Conservation (phyloP, 495 filamentous ascomycete species). For the Podospora didyma region DNA sequence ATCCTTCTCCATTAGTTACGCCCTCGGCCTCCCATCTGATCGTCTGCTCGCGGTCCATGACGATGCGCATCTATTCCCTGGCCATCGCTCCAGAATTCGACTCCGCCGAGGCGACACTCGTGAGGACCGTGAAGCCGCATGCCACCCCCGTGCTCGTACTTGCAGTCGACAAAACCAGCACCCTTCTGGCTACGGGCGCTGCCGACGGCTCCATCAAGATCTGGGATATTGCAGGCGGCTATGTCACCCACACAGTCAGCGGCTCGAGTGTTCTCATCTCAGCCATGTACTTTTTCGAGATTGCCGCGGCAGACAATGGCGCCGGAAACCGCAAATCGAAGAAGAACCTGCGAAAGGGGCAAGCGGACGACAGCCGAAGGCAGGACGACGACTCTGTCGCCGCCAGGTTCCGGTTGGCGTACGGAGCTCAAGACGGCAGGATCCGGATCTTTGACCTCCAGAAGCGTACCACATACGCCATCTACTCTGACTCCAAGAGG, state of each 20-base stretch:
- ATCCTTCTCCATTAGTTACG: slow-evolving; percentile 61
- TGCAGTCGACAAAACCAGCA: slow-evolving; percentile 79
- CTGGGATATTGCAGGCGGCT: slow-evolving; percentile 91
- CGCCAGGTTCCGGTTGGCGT: slow-evolving; percentile 74
- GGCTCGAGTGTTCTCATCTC: slow-evolving; percentile 89
- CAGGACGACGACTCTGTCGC: slow-evolving; percentile 28
- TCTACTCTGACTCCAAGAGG: slow-evolving; percentile 45
- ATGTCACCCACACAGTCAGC: slow-evolving; percentile 89
- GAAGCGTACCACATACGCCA: slow-evolving; percentile 70
- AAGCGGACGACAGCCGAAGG: slow-evolving; percentile 43
- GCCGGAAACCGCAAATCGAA: slow-evolving; percentile 24
- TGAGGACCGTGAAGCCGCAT: slow-evolving; percentile 86
- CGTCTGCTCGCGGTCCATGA: slow-evolving; percentile 86
- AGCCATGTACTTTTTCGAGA: slow-evolving; percentile 85
- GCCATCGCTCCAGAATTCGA: slow-evolving; percentile 50
- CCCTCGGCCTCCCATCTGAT: slow-evolving; percentile 83
- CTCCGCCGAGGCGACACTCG: slow-evolving; percentile 59
- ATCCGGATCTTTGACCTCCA: slow-evolving; percentile 88
- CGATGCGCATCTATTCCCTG: slow-evolving; percentile 86
- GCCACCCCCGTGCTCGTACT: slow-evolving; percentile 80
- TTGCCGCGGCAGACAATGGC: slow-evolving; percentile 35
- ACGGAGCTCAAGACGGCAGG: slow-evolving; percentile 88
- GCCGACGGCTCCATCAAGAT: slow-evolving; percentile 93
- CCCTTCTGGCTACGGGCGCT: slow-evolving; percentile 83
- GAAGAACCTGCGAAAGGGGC: slow-evolving; percentile 41